Conservation (phyloP, 2,329 filamentous ascomycete genomes). For the Cladosporium colombiae region DNA sequence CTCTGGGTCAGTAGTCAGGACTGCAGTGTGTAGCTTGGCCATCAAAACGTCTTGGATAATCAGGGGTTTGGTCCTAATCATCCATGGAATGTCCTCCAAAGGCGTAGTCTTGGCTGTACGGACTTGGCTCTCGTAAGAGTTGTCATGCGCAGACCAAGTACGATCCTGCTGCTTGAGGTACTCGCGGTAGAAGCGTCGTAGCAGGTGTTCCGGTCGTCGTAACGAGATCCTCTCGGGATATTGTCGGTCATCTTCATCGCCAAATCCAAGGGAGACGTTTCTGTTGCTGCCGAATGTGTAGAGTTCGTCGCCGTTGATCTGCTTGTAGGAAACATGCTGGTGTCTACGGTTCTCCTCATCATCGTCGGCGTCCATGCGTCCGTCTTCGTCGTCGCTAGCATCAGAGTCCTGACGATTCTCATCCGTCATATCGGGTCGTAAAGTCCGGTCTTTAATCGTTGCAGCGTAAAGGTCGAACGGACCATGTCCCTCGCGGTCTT, state of each 20-base stretch:
- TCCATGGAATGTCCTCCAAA: constrained; percentile 64
- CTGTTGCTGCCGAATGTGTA: constrained; percentile 97
- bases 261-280: constrained; percentile 87
- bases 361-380: constrained; percentile 56
- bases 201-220: constrained; percentile 73
- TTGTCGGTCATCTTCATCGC: constrained; percentile 93
- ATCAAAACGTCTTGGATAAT: constrained; percentile 79
- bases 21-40: constrained; percentile 87
- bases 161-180: constrained; percentile 52
- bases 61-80: constrained; percentile 71
- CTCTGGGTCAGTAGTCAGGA: constrained; percentile 82
- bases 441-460: constrained; percentile 77
- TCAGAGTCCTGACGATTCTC: constrained; percentile 34
- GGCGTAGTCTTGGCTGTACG: constrained; percentile 33
- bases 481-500: constrained; percentile 91
- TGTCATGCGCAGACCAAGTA: constrained; percentile 42
- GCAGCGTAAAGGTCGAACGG: constrained; percentile 91
- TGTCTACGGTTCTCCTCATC: constrained; percentile 38
- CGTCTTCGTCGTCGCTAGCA: constrained; percentile 45
- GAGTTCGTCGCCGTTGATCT: constrained; percentile 73
- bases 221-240: constrained; percentile 83
- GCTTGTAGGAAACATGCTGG: constrained; percentile 26
- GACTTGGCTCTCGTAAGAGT: constrained; percentile 26
- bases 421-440: constrained; percentile 47
- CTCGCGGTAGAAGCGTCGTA: constrained; percentile 72